Conservation (phyloP, 257 asterid species). For the Gentiana dahurica region DNA sequence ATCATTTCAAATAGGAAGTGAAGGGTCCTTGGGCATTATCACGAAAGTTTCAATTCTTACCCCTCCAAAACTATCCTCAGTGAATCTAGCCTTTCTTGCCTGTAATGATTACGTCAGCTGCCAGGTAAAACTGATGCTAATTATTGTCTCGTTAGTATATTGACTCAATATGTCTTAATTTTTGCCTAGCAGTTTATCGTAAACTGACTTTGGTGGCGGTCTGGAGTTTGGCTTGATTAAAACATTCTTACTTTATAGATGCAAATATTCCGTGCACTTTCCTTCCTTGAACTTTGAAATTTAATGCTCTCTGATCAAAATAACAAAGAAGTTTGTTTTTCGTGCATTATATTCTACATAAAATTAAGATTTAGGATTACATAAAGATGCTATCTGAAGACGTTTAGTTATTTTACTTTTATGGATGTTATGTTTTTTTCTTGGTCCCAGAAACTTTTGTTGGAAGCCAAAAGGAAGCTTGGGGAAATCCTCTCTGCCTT, state of each 20-base stretch:
- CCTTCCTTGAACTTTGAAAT: too few species aligned
- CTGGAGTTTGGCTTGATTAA: too few species aligned
- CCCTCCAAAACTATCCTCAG: constrained; percentile 84
- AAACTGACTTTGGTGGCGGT: too few species aligned
- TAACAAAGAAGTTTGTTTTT: too few species aligned
- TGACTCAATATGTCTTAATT: neutral
- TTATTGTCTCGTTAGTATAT: constrained; percentile 1
- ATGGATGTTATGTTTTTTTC: constrained; percentile 13
- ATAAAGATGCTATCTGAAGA: neutral
- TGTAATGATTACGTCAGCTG: constrained; percentile 84
- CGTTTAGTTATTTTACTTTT: neutral
- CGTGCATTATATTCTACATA: neutral
- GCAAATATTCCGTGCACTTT: too few species aligned
- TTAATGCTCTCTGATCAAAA: too few species aligned
- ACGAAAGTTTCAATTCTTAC: constrained; percentile 93
- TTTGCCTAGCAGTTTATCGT: neutral
- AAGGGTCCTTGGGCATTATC: constrained; percentile 92
- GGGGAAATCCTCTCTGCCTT: constrained; percentile 98
- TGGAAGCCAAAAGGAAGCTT: constrained; percentile 78
- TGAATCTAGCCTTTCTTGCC: constrained; percentile 88
- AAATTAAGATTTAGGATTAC: neutral
- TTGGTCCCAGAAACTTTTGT: constrained; percentile 51
- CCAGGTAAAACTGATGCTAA: constrained; percentile 48
- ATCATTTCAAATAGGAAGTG: constrained; percentile 59
- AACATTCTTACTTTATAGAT: too few species aligned